phyloP scores from a whole-genome alignment of 768 basidiomycete genomes.

The Kwoniella sp. region DNA sequence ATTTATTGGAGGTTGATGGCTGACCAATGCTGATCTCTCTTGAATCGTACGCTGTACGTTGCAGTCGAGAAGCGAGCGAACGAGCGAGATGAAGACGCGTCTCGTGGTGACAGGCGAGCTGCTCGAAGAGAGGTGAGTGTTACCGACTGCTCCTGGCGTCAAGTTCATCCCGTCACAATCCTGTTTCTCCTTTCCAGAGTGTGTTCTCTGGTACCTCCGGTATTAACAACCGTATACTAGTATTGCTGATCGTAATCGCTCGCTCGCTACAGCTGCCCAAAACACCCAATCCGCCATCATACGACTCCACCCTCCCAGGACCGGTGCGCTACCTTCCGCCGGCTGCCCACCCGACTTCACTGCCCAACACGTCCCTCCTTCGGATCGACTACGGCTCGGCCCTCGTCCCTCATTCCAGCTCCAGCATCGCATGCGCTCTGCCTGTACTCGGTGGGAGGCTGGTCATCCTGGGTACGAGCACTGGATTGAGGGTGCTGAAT shows the following conservation, averaged over 20 bases:
- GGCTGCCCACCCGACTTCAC: background rate
- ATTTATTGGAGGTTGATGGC: too few species aligned
- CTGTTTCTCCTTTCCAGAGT: too few species aligned
- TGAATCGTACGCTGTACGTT: background rate
- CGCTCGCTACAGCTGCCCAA: conserved; percentile 7
- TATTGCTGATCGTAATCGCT: background rate
- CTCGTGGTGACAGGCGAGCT: background rate
- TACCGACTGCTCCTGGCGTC: background rate
- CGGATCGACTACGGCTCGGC: conserved; percentile 29
- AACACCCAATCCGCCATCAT: conserved; percentile 16
- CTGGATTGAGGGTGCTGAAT: conserved; percentile 25
- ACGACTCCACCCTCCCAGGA: conserved; percentile 2
- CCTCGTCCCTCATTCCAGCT: conserved; percentile 20
- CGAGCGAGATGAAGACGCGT: conserved; percentile 4
- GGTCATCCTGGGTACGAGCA: conserved; percentile 30
- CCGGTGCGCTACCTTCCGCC: conserved; percentile 1
- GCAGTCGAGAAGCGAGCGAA: conserved; percentile 15
- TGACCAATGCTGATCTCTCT: too few species aligned
- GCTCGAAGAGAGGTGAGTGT: conserved; percentile 7
- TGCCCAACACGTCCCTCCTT: conserved; percentile 10
- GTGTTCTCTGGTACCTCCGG: too few species aligned
- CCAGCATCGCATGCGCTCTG: conserved; percentile 21
- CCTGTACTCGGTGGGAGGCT: conserved; percentile 20
- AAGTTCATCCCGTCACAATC: too few species aligned
- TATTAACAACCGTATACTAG: too few species aligned